These are phyloP conservation scores for Aureobasidium sp. DNA, from an alignment of 2,329 filamentous ascomycete genomes.

Conservation along the genomic window DNA sequence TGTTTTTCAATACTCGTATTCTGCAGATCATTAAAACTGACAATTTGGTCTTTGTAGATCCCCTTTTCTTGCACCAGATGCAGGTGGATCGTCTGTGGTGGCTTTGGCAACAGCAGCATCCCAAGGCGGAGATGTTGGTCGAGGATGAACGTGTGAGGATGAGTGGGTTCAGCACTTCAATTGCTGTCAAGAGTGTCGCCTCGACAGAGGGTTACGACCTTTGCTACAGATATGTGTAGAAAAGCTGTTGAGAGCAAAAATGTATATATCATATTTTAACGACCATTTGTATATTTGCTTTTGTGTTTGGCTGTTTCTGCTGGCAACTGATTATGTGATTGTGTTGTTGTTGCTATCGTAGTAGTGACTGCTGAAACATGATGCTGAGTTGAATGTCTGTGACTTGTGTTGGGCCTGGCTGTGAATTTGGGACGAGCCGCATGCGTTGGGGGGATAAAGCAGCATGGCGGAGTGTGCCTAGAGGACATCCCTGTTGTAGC, in stretches of 20 bases:
- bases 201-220: slow-evolving; percentile 19
- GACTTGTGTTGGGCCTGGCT: neutral
- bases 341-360: neutral
- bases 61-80: slow-evolving; percentile 18
- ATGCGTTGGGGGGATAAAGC: neutral
- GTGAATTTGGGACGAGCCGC: neutral
- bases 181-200: slow-evolving; percentile 21
- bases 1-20: neutral
- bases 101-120: slow-evolving; percentile 21
- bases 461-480: neutral
- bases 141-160: slow-evolving; percentile 21
- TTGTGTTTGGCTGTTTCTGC: neutral
- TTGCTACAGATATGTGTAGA: slow-evolving; percentile 21
- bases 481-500: neutral
- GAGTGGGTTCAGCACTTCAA: slow-evolving; percentile 17
- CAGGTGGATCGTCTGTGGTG: slow-evolving; percentile 19
- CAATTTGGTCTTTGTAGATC: slow-evolving; percentile 6
- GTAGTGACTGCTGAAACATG: neutral
- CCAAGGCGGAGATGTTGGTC: slow-evolving; percentile 17
- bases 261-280: neutral
- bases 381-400: neutral
- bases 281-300: neutral
- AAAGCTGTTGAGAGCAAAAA: neutral
- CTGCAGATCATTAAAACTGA: too few relatives aligned
- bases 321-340: too few relatives aligned